Evolutionary conservation across 2,329 filamentous ascomycete genomes (phyloP), one percentile per base, ranked within the genome.

Genomic region (Cercospora nicotianae): DNA sequence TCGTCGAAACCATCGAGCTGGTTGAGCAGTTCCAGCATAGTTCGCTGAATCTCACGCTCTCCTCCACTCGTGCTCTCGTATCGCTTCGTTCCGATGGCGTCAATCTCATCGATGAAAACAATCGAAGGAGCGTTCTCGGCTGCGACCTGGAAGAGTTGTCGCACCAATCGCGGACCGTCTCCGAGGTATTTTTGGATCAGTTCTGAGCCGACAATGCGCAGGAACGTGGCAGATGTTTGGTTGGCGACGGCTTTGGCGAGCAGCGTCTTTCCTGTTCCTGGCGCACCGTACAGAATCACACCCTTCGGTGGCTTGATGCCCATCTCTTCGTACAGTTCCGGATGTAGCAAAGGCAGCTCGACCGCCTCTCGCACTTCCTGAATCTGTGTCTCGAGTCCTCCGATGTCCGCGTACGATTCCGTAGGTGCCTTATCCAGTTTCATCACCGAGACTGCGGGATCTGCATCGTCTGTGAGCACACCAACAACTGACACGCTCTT

Each of bases 281-380:
- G 95, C 5, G 93, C 93, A 83, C 95, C 95, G 80, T 99, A 99
- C 28, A 99, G 90, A 77, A 99, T 99, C 75, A 99, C 95, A 86
- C 95, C 95, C 87, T 99, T 99, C 69, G 95, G 95, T 4, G 95
- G 95, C 82, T 99, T 99, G 86, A 99, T 98, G 77, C 95, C 95
- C 95, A 99, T 99, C 84, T 99, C 95, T 81, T 99, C 95, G 82
- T 99, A 99, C 63, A 99, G 84, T 82, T 99, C 95, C 0, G 95
- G 95, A 79, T 99, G 95, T 68, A 99, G 85, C 71, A 99, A 85
- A 5, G 95, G 95, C 76, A 99, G 82, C 83, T 99, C 95, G 67
- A 99, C 95, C 1, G 95, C 96, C 83, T 99, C 95, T 74, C 95
- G 87, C 57, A 99, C 95, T 83, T 99, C 95, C 79, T 99, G 95